phyloP scores from a whole-genome alignment of 768 basidiomycete species.

The Phlegmacium glaucopus region DNA sequence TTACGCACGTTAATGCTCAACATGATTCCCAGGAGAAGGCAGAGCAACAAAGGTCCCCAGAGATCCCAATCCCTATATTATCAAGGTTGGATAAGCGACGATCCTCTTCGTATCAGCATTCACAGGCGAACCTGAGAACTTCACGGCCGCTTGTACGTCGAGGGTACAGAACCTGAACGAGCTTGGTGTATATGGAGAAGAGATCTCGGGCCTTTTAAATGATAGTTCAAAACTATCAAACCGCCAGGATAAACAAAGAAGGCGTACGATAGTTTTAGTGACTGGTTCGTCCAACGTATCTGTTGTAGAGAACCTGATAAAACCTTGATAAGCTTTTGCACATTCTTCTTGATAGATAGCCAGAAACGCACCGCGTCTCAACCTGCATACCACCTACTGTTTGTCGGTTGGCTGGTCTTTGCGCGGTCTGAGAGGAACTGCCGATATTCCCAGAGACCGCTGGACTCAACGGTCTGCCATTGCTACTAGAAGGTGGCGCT shows the following conservation, averaged over 20 bases:
- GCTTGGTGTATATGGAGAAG: slow-evolving; percentile 86
- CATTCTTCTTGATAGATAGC: not conserved
- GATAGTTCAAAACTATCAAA: not conserved
- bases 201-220: slow-evolving; percentile 75
- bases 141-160: slow-evolving; percentile 71
- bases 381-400: slow-evolving; percentile 83
- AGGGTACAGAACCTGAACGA: slow-evolving; percentile 92
- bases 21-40: slow-evolving; percentile 76
- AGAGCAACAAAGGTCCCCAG: slow-evolving; percentile 91
- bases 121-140: slow-evolving; percentile 61
- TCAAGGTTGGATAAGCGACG: not conserved
- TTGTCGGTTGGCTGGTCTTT: slow-evolving; percentile 46
- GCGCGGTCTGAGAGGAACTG: slow-evolving; percentile 37
- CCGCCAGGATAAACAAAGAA: not conserved
- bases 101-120: not conserved
- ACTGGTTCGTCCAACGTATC: slow-evolving; percentile 95
- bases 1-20: slow-evolving; percentile 76
- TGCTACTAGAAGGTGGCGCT: slow-evolving; percentile 37
- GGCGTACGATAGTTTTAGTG: slow-evolving; percentile 77
- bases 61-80: slow-evolving; percentile 88
- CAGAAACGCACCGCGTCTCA: slow-evolving; percentile 70
- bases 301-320: slow-evolving; percentile 67
- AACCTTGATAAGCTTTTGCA: not conserved
- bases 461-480: slow-evolving; percentile 29
- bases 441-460: slow-evolving; percentile 72